Percentiles rank a stretch among this genome's conserved stretches.
These are phyloP conservation scores for Colletotrichum salicis DNA, from an alignment of 2,329 filamentous ascomycete genomes.

Conservation along the genomic window DNA sequence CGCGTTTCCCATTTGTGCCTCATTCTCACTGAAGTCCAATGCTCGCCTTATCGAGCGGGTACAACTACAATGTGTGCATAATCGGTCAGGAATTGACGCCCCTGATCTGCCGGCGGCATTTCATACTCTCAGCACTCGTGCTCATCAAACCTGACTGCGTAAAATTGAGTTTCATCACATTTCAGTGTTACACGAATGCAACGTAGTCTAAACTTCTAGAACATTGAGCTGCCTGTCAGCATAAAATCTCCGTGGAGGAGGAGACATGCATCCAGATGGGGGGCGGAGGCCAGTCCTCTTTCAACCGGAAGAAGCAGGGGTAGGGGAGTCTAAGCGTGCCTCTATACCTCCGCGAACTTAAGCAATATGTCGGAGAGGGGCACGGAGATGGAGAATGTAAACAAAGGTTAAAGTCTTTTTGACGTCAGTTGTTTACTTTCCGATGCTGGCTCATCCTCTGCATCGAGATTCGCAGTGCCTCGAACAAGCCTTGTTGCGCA, in stretches of 20 bases:
- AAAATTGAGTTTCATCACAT: not conserved
- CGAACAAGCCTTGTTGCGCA: not conserved
- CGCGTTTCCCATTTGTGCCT: not conserved
- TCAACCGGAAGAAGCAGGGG: not conserved
- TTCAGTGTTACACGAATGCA: not conserved
- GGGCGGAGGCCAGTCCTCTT: slow-evolving; percentile 1
- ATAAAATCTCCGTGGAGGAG: slow-evolving; percentile 2
- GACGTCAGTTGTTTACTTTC: not conserved
- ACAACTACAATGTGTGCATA: not conserved
- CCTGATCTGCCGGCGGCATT: not conserved
- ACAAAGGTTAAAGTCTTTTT: not conserved
- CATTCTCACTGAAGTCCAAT: not conserved
- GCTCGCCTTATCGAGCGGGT: not conserved
- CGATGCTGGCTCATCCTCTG: not conserved
- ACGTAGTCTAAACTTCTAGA: not conserved
- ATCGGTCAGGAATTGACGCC: not conserved
- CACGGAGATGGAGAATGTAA: not conserved
- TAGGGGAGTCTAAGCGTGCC: not conserved
- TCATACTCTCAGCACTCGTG: not conserved
- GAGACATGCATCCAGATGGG: slow-evolving; percentile 3
- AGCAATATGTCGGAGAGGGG: not conserved
- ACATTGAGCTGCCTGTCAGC: not conserved
- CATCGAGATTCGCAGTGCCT: not conserved
- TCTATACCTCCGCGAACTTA: not conserved
- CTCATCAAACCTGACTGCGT: not conserved